These are phyloP conservation scores for Epipyxis sp. DNA, from an alignment of 108 stramenopile species.

Conservation along the genomic window DNA sequence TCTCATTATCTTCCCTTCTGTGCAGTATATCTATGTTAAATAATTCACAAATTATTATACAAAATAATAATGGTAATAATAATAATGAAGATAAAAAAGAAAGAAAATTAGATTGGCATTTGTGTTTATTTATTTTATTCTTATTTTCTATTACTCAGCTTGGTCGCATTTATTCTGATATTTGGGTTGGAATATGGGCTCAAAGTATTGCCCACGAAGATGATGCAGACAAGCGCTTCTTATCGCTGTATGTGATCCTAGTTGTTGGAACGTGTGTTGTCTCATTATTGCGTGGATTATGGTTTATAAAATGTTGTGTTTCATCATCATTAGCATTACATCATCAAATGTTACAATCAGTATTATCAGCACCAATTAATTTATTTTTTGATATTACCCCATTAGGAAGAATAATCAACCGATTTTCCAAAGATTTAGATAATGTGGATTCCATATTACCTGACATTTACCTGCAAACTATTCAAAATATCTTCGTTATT, in stretches of 20 bases:
- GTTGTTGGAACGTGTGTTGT: background rate
- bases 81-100: background rate
- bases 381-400: constrained; percentile 69
- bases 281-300: background rate
- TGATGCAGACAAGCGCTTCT: background rate
- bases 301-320: background rate
- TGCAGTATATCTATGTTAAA: background rate
- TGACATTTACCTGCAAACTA: constrained; percentile 61
- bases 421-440: constrained; percentile 83
- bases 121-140: background rate
- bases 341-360: constrained; percentile 41
- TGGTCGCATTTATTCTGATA: background rate
- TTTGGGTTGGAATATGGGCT: background rate
- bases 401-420: constrained; percentile 65
- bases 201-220: background rate
- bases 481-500: constrained; percentile 63
- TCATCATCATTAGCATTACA: background rate
- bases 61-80: background rate
- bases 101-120: background rate
- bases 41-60: background rate
- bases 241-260: background rate
- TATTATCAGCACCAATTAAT: constrained; percentile 75
- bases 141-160: background rate
- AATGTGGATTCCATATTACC: constrained; percentile 84
- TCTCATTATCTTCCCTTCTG: background rate